These are phyloP conservation scores for Mortierella sp. DNA, from an alignment of 371 early-diverging fungal species.

Conservation along the genomic window DNA sequence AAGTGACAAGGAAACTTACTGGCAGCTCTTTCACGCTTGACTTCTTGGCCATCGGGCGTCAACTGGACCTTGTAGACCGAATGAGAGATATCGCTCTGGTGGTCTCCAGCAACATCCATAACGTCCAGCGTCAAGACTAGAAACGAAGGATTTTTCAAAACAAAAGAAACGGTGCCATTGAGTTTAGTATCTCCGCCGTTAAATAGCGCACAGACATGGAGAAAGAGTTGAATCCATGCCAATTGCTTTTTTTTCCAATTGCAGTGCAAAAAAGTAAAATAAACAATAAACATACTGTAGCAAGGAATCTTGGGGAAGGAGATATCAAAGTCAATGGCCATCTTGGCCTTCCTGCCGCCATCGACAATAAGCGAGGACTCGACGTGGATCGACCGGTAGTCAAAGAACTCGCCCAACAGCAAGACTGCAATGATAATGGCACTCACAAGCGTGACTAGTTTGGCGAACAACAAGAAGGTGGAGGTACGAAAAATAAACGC, in stretches of 20 bases:
- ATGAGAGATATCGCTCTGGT: constrained; percentile 85
- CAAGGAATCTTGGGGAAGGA: constrained; percentile 95
- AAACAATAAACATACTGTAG: constrained; percentile 70
- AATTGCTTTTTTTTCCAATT: neutral
- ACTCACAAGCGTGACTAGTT: constrained; percentile 84
- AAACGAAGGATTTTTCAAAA: no score
- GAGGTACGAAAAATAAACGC: neutral
- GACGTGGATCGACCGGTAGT: constrained; percentile 78
- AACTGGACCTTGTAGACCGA: constrained; percentile 87
- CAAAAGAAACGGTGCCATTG: neutral
- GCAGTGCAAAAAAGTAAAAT: neutral
- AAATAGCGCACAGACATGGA: constrained; percentile 5
- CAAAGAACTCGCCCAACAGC: constrained; percentile 84
- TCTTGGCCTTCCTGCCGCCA: constrained; percentile 86
- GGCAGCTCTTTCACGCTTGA: constrained; percentile 68
- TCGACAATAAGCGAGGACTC: constrained; percentile 89
- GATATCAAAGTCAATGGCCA: constrained; percentile 91
- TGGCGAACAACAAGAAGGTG: neutral
- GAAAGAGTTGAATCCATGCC: neutral
- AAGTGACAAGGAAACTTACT: no score
- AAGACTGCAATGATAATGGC: constrained; percentile 80
- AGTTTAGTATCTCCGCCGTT: neutral
- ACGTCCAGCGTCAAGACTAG: constrained; percentile 91
- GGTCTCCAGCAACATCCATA: constrained; percentile 95
- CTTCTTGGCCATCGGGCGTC: constrained; percentile 72